Evolutionary conservation across 331 rosid species (phyloP).

Genomic region (Erythrophleum ivorense): DNA sequence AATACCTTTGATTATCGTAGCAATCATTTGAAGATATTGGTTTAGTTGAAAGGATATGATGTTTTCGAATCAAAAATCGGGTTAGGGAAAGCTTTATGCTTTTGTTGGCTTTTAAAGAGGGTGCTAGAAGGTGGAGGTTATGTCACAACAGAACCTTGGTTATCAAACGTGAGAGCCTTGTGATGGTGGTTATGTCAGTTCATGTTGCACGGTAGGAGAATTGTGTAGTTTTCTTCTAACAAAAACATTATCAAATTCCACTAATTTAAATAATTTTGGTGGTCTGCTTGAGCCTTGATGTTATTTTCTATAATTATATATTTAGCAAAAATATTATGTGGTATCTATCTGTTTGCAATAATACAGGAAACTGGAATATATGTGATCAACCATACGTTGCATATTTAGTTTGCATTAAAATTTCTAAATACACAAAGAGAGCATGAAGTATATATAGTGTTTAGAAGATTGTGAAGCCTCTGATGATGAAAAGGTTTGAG

Average conservation of each 20-base stretch:
- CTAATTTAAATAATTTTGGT: not conserved
- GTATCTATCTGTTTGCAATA: constrained; percentile 10
- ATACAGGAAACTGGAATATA: constrained; percentile 23
- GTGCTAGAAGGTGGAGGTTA: no score
- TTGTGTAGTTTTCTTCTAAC: not conserved
- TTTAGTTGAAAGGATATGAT: no score
- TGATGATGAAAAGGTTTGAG: not conserved
- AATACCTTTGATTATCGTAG: no score
- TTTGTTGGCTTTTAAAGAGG: no score
- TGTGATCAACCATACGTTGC: not conserved
- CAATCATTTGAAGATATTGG: no score
- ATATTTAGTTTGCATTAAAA: not conserved
- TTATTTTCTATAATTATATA: not conserved
- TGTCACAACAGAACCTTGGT: not conserved
- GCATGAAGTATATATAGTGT: not conserved
- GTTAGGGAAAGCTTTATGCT: no score
- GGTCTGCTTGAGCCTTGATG: not conserved
- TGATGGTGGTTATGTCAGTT: constrained; percentile 5
- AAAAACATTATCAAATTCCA: not conserved
- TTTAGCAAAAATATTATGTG: not conserved
- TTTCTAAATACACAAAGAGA: not conserved
- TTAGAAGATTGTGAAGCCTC: not conserved
- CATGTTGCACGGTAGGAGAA: constrained; percentile 2
- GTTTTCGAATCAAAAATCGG: no score
- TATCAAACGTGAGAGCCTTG: not conserved